Evolutionary conservation across 305 asterid species (phyloP).

Genomic region (Monarda citriodora): DNA sequence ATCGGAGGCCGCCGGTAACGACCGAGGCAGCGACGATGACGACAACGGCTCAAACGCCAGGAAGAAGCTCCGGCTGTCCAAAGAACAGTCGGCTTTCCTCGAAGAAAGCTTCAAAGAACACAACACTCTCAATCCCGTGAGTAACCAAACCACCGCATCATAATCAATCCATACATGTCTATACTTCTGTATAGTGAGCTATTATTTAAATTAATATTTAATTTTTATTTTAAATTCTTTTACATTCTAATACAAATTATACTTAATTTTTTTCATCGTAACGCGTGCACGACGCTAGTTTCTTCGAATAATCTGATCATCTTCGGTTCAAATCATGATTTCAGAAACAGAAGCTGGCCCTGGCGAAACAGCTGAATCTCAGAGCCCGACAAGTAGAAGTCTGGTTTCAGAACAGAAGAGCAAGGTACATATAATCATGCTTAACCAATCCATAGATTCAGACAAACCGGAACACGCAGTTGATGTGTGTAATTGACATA

Average conservation of each 20-base stretch:
- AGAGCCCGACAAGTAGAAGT: conserved; percentile 92
- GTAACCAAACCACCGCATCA: neutral
- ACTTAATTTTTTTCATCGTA: neutral
- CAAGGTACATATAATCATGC: conserved; percentile 39
- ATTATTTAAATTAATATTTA: too few species aligned
- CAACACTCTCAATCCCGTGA: conserved; percentile 82
- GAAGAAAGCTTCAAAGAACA: conserved; percentile 91
- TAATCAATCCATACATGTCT: neutral
- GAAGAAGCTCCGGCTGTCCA: conserved; percentile 74
- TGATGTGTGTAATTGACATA: neutral
- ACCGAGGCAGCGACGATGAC: conserved; percentile 77
- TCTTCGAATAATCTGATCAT: neutral
- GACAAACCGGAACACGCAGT: neutral
- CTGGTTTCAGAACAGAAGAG: conserved; percentile 96
- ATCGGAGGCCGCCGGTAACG: conserved; percentile 32
- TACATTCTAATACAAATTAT: too few species aligned
- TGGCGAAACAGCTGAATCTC: conserved; percentile 83
- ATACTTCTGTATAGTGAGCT: too few species aligned
- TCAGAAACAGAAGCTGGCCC: conserved; percentile 87
- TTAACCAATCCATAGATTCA: neutral
- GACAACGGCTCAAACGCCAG: conserved; percentile 57
- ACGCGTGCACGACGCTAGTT: too few species aligned
- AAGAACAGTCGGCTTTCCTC: conserved; percentile 86
- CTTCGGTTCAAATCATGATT: neutral
- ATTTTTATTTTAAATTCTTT: too few species aligned